Conservation (phyloP, 176 grass and related monocot genomes). For the Eremochloa ophiuroides region DNA sequence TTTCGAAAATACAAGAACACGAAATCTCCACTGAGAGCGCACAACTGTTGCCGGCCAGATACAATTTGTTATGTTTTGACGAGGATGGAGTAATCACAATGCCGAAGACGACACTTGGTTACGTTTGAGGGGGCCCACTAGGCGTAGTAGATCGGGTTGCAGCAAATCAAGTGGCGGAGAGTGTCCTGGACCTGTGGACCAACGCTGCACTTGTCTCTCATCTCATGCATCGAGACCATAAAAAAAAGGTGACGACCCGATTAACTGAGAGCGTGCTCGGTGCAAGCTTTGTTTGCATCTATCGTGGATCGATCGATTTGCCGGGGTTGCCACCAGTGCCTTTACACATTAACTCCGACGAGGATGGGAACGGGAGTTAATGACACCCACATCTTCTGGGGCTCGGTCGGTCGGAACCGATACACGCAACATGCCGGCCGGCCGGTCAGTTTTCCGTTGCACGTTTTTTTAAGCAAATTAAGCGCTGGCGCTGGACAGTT, state of each 20-base stretch:
- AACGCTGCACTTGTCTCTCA: slow-evolving; percentile 10
- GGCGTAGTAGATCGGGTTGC: not conserved
- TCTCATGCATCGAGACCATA: slow-evolving; percentile 30
- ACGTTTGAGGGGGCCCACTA: not conserved
- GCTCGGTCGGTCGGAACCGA: slow-evolving; percentile 29
- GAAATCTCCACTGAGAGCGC: too few relatives aligned
- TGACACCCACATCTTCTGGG: slow-evolving; percentile 32
- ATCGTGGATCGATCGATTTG: not conserved
- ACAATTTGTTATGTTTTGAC: too few relatives aligned
- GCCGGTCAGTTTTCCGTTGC: not conserved
- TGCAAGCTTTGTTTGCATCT: not conserved
- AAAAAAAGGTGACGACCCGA: slow-evolving; percentile 13
- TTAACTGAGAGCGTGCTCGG: not conserved
- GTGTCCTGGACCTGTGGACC: slow-evolving; percentile 21
- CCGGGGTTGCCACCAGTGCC: not conserved
- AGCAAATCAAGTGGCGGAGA: not conserved
- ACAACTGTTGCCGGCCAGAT: too few relatives aligned
- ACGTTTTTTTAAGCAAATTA: slow-evolving; percentile 23
- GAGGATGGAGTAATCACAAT: not conserved
- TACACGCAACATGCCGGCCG: not conserved
- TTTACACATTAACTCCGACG: slow-evolving; percentile 20
- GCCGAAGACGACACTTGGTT: not conserved
- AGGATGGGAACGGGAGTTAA: slow-evolving; percentile 24
- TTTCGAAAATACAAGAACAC: too few relatives aligned
- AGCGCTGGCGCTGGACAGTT: not conserved